A percentile compares a stretch with the other conserved stretches of the same genome.
These are phyloP conservation scores for Aspergillus coremiiformis DNA, from an alignment of 495 filamentous ascomycete genomes.

Conservation along the genomic window DNA sequence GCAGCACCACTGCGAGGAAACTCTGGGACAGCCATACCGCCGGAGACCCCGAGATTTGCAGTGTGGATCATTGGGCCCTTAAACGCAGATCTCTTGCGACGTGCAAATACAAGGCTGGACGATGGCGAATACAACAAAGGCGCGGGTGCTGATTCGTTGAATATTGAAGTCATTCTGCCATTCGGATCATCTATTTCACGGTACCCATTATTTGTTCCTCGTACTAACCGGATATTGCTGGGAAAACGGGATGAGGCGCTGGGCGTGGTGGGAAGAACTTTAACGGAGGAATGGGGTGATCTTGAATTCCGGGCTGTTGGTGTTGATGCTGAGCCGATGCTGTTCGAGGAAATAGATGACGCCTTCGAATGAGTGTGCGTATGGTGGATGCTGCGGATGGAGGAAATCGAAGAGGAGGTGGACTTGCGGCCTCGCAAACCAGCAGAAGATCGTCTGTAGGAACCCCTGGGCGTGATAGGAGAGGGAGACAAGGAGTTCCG, in stretches of 20 bases:
- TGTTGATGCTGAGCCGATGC: constrained; percentile 57
- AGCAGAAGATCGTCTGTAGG: constrained; percentile 64
- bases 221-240: constrained; percentile 76
- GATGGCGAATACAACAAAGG: constrained; percentile 43
- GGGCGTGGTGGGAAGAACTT: constrained; percentile 89
- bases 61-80: constrained; percentile 73
- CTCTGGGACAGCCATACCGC: constrained; percentile 31
- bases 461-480: constrained; percentile 80
- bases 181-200: constrained; percentile 23
- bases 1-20: constrained; percentile 29
- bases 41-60: constrained; percentile 35
- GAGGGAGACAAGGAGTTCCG: constrained; percentile 84
- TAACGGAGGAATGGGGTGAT: constrained; percentile 82
- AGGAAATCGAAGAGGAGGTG: constrained; percentile 91
- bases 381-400: constrained; percentile 85
- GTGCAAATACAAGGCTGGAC: constrained; percentile 76
- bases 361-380: constrained; percentile 84
- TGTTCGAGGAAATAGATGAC: constrained; percentile 83
- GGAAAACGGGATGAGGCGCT: constrained; percentile 67
- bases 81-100: constrained; percentile 80
- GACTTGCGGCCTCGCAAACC: constrained; percentile 89
- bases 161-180: constrained; percentile 25
- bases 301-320: constrained; percentile 59
- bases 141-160: constrained; percentile 34
- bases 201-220: constrained; percentile 40